A percentile compares a stretch with the other conserved stretches of the same genome.
Evolutionary conservation across 768 basidiomycete species (phyloP).

Genomic region (Brasilioporus rufonigricans): DNA sequence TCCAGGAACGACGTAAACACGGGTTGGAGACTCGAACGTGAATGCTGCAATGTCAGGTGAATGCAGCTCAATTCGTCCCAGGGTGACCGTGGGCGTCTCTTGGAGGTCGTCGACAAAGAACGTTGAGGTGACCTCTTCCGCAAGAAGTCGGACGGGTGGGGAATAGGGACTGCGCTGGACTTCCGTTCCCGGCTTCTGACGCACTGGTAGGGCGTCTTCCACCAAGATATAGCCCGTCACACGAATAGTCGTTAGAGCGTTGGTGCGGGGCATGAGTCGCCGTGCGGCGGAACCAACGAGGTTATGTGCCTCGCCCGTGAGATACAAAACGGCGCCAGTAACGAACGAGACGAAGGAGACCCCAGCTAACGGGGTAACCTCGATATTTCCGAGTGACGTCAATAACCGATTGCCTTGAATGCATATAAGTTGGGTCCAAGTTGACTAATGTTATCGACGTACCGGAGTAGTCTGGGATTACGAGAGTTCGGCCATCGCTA

Average conservation of each 20-base stretch:
- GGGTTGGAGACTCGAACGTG: slow-evolving; percentile 40
- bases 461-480: slow-evolving; percentile 64
- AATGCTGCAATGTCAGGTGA: slow-evolving; percentile 53
- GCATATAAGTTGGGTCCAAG: neutral
- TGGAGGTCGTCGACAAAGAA: slow-evolving; percentile 28
- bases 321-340: slow-evolving; percentile 59
- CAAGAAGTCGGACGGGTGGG: slow-evolving; percentile 54
- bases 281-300: slow-evolving; percentile 41
- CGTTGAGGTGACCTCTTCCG: slow-evolving; percentile 41
- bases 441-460: neutral
- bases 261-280: slow-evolving; percentile 54
- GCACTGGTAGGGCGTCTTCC: slow-evolving; percentile 52
- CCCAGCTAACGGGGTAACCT: slow-evolving; percentile 54
- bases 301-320: slow-evolving; percentile 58
- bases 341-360: slow-evolving; percentile 54
- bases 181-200: slow-evolving; percentile 38
- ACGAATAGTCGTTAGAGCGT: slow-evolving; percentile 46
- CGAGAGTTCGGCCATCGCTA: slow-evolving; percentile 51
- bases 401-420: slow-evolving; percentile 56
- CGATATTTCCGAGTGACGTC: slow-evolving; percentile 64
- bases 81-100: slow-evolving; percentile 20
- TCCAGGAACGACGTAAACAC: slow-evolving; percentile 40
- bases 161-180: slow-evolving; percentile 50
- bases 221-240: slow-evolving; percentile 55
- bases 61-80: slow-evolving; percentile 44